Base-by-base conservation (phyloP, 1,284 basidiomycete genomes). In the Trichosporon sp. region DNA sequence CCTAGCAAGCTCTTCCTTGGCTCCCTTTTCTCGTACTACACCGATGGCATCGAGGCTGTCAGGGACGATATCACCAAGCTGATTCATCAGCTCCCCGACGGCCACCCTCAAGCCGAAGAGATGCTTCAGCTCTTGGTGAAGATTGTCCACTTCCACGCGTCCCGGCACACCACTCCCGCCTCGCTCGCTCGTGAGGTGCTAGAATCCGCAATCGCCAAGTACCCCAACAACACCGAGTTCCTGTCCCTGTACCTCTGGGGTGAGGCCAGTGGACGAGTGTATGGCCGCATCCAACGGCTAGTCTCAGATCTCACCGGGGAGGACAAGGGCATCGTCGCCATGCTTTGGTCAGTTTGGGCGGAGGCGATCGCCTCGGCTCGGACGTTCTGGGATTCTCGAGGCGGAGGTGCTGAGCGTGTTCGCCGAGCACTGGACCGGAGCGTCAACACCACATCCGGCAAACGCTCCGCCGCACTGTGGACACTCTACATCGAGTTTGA, bases 401-500 rank as follows among this genome's bases (percentile, higher is more conserved):
- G 81, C 31, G 75, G 76, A 6, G 79, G 79, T 16, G 80, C 83
- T 1, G 78, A 83, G 68, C 74, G 83, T 8, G 80, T 83, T 7
- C 73, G 83, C 12, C 70, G 71, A 4, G 76, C 79, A 14, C 74
- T 84, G n/a, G 78, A 82, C 67, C 76, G 75, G 21, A 80, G 73
- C 3, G 73, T 84, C 64, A 79, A 77, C 31, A 76, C 80, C 26
- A 31, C 14, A 14, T 65, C 67, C 2, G 81, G 80, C 0, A 75
- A 72, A 32, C 68, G 73, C 26, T 81, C 73, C 0, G 75, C 79
- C 0, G 71, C 76, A 1, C 76, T 96, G 26, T 96, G 94, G 94
- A 87, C 88, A 43, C 84, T 94, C 14, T 92, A 89, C 75, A 87
- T 96, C 74, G 92, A 94, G 78, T 91, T 96, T 74, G 94, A 96